Conservation (phyloP, 495 filamentous ascomycete genomes). For the Penicillium fimorum region DNA sequence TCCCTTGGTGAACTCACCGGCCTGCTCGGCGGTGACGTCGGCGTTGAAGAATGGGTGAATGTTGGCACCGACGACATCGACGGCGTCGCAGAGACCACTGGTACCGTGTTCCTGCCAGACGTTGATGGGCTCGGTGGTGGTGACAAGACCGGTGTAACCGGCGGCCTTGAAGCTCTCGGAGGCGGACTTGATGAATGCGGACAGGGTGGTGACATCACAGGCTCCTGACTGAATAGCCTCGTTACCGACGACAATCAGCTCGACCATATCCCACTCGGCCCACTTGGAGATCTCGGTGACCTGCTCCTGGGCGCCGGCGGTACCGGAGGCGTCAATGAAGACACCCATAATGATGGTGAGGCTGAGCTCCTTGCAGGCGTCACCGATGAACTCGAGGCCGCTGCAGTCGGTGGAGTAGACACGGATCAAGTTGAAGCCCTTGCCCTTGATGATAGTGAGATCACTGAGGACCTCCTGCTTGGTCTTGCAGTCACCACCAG, state of each 20-base stretch:
- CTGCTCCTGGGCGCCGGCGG: slow-evolving; percentile 62
- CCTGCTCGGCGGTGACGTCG: slow-evolving; percentile 54
- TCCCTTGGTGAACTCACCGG: slow-evolving; percentile 68
- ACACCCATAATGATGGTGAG: slow-evolving; percentile 82
- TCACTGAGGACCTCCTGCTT: slow-evolving; percentile 59
- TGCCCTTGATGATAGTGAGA: slow-evolving; percentile 62
- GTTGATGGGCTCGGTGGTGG: slow-evolving; percentile 83
- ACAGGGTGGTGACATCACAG: slow-evolving; percentile 60
- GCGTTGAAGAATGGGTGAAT: slow-evolving; percentile 94
- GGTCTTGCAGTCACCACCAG: slow-evolving; percentile 64
- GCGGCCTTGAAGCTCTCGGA: slow-evolving; percentile 48
- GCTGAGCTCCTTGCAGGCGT: slow-evolving; percentile 57
- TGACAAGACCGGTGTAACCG: slow-evolving; percentile 74
- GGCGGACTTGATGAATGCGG: slow-evolving; percentile 60
- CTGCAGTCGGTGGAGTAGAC: slow-evolving; percentile 91
- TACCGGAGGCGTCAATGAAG: slow-evolving; percentile 68
- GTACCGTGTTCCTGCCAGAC: slow-evolving; percentile 56
- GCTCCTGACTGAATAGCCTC: slow-evolving; percentile 76
- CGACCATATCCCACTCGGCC: slow-evolving; percentile 71
- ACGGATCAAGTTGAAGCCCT: slow-evolving; percentile 80
- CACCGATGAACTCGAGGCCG: slow-evolving; percentile 70
- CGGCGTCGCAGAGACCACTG: slow-evolving; percentile 59
- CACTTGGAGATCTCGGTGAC: slow-evolving; percentile 68
- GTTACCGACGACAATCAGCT: slow-evolving; percentile 84
- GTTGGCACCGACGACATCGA: slow-evolving; percentile 81